These are phyloP conservation scores for Periglandula ipomoeae DNA, from an alignment of 2,329 filamentous ascomycete genomes.

Conservation along the genomic window DNA sequence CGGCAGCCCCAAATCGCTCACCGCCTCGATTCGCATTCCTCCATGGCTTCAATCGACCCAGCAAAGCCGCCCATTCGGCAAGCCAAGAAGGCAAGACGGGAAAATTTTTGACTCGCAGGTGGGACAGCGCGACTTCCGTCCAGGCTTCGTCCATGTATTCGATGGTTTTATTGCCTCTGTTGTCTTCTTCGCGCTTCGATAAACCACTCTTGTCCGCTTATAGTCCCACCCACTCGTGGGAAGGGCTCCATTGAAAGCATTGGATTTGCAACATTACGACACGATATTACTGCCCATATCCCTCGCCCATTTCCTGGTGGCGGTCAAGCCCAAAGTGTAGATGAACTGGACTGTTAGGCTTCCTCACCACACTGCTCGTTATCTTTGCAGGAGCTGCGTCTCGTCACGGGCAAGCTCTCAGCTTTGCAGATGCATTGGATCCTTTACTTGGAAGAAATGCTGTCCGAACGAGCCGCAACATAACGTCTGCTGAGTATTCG, in stretches of 20 bases:
- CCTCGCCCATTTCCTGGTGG: background rate
- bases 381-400: background rate
- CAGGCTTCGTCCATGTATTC: background rate
- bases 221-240: background rate
- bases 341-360: background rate
- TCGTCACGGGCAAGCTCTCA: too few species aligned
- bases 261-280: background rate
- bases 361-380: background rate
- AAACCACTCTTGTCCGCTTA: background rate
- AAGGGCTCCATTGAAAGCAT: background rate
- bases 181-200: background rate
- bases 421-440: too few species aligned
- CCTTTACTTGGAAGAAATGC: too few species aligned
- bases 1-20: constrained; percentile 2
- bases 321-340: background rate
- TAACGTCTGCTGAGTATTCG: too few species aligned
- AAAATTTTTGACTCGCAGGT: background rate
- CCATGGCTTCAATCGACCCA: background rate
- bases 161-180: too few species aligned
- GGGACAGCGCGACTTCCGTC: background rate
- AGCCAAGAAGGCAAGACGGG: background rate
- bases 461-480: too few species aligned
- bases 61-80: background rate
- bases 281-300: too few species aligned
- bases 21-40: constrained; percentile 1